Base-by-base conservation (phyloP, 225 moss, liverwort and hornwort species). In the Marchantia polymorpha region DNA sequence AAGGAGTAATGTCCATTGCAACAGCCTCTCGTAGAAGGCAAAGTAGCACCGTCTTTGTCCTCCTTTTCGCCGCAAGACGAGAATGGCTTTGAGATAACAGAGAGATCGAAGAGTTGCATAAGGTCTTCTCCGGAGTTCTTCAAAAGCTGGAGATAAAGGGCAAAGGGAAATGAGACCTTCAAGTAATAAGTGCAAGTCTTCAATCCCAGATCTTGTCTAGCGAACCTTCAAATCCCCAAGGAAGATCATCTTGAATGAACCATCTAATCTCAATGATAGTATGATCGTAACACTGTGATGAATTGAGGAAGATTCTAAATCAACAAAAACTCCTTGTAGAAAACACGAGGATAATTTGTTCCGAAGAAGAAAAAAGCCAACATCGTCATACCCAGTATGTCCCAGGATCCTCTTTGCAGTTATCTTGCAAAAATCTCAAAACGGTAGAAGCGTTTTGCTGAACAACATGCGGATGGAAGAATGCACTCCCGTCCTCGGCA, bases 81-180 rank as follows among this genome's bases (percentile, higher is more conserved):
- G 75, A 85, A 90, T 15, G 93, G 84, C 89, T 99, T 99, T 25
- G 97, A 94, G 58, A 94, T 89, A 46, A 93, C 91, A 20, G 95
- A 92, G 26, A 95, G 88, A 79, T 99, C 97, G 84, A 92, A 93
- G 69, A 99, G 89, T 72, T 99, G 97, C 90, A 99, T 86, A n/a
- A 94, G 87, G 83, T 99, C 97, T 82, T 99, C 97, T 84, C 97
- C 97, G 59, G 97, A 89, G 81, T 99, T 95, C 83, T 95, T 99
- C 79, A 91, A 87, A 58, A 99, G 95, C 95, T 99, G 94, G 74
- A 75, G 29, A 30, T 29, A n/a, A 52, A n/a, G 0, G 71, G 9
- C 19, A 71, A 27, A 6, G 27, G 14, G 31, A 5, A 7, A 56
- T 14, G 53, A 66, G 27, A 10, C 27, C 27, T 67, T 27, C 11